These are phyloP conservation scores for Ilex paraguariensis DNA, from an alignment of 305 asterid species.

Conservation along the genomic window DNA sequence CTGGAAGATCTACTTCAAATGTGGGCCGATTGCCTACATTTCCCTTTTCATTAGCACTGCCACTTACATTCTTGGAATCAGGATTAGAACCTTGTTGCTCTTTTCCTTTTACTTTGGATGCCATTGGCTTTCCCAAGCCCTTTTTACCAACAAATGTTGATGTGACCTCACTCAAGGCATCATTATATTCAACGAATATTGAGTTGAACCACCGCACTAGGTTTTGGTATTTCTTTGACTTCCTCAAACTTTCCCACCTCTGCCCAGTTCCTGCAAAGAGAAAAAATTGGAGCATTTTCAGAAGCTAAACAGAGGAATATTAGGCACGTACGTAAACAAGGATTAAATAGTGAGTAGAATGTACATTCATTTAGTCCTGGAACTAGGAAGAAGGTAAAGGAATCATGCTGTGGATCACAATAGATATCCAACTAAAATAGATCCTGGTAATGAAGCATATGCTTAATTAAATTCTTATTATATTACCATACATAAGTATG, in stretches of 20 bases:
- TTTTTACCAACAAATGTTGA: constrained; percentile 47
- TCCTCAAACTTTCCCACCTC: constrained; percentile 89
- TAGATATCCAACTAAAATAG: no score
- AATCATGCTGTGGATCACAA: no score
- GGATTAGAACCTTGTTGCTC: constrained; percentile 48
- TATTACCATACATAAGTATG: no score
- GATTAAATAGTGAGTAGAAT: neutral
- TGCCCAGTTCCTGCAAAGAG: constrained; percentile 57
- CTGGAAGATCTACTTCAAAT: constrained; percentile 73
- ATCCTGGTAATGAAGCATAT: no score
- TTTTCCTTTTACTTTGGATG: constrained; percentile 59
- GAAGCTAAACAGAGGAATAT: neutral
- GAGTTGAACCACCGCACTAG: constrained; percentile 90
- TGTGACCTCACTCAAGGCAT: constrained; percentile 43
- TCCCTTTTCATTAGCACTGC: constrained; percentile 35
- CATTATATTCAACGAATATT: constrained; percentile 50
- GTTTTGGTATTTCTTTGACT: constrained; percentile 80
- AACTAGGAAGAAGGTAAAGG: neutral
- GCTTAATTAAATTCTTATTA: no score
- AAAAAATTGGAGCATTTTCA: constrained; percentile 4
- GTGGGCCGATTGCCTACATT: constrained; percentile 24
- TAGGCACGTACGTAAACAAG: neutral
- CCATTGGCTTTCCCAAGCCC: constrained; percentile 48
- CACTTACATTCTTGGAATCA: constrained; percentile 27
- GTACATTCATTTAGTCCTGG: neutral